Evolutionary conservation across 768 basidiomycete species (phyloP), one percentile per base, ranked within the genome.

Genomic region (Mycena chlorophos): DNA sequence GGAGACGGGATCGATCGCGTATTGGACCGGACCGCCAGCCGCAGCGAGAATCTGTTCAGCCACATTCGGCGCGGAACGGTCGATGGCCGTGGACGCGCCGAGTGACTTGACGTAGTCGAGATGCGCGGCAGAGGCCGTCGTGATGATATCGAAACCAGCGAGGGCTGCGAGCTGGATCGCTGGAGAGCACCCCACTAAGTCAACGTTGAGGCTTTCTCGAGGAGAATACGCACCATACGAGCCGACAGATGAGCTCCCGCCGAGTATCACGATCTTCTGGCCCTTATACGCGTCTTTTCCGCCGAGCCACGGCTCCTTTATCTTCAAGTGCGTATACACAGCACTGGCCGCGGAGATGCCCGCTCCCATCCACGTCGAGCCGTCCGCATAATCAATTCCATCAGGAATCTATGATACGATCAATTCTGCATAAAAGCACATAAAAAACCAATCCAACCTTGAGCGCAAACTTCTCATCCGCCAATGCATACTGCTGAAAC

Each of bases 61-160:
- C 37, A 40, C 58, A 63, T 27, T 65, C 62, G 6, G 60, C 58
- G 19, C 71, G 62, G 45, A 43, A 20, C 70, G 69, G 37, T 70
- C 66, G 49, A 72, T 61, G 23, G 70, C 58, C 42, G 63, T 62
- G 1, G 69, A 66, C 10, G 70, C 69, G 2, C 70, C 69, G 26
- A 66, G 63, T 6, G 69, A 69, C 28, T 59, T 65, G 2, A 72
- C 57, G 23, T 68, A 56, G 17, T 54, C 64, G 1, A 63, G 34
- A 48, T 71, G 69, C 22, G 57, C 61, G 17, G 51, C 42, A 3
- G 72, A 72, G 16, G 71, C 68, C 1, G 72, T 73, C 4, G 69
- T 62, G 30, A 70, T 64, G 30, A 73, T 67, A 0, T 65, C 66
- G 5, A 63, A 69, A 25, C 48, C 48, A 27, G 48, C 42, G 28